phyloP scores from a whole-genome alignment of 1,284 basidiomycete genomes.

The Malassezia sp. region DNA sequence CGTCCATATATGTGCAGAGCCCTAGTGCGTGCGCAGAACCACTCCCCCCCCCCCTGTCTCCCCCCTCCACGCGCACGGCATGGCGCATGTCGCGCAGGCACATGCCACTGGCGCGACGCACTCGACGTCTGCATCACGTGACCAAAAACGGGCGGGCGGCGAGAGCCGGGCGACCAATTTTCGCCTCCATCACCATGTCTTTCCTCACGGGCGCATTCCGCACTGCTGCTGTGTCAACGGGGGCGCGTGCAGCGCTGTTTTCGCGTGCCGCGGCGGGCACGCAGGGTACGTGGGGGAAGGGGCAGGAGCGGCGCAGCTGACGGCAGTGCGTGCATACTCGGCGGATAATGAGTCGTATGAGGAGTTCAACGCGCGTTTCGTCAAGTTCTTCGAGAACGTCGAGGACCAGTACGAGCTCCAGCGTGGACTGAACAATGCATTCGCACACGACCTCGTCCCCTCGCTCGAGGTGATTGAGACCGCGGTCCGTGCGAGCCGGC shows the following conservation, averaged over 20 bases:
- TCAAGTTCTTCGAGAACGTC: constrained; percentile 79
- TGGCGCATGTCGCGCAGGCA: too few species aligned
- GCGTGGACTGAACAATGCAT: constrained; percentile 96
- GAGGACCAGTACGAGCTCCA: constrained; percentile 78
- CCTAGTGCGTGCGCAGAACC: too few species aligned
- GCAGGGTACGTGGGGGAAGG: constrained; percentile 15
- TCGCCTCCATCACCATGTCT: constrained; percentile 8
- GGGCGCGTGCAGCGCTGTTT: constrained; percentile 13
- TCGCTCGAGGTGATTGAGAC: constrained; percentile 77
- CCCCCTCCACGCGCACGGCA: too few species aligned
- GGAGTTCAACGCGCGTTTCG: constrained; percentile 82
- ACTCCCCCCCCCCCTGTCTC: too few species aligned
- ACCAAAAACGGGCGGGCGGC: neutral
- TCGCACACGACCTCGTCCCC: constrained; percentile 94
- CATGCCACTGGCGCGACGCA: too few species aligned
- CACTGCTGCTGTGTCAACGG: constrained; percentile 16
- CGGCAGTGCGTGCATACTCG: constrained; percentile 12
- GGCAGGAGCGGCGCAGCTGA: neutral
- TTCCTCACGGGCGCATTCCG: constrained; percentile 16
- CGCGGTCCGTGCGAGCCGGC: constrained; percentile 73
- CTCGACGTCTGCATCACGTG: constrained; percentile 8
- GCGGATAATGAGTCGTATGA: constrained; percentile 65
- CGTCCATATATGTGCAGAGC: too few species aligned
- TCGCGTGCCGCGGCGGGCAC: constrained; percentile 10
- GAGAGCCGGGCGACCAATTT: neutral